Evolutionary conservation across 2,329 filamentous ascomycete species (phyloP), one percentile per base, ranked within the genome.

Genomic region (Stachybotrys elegans): DNA sequence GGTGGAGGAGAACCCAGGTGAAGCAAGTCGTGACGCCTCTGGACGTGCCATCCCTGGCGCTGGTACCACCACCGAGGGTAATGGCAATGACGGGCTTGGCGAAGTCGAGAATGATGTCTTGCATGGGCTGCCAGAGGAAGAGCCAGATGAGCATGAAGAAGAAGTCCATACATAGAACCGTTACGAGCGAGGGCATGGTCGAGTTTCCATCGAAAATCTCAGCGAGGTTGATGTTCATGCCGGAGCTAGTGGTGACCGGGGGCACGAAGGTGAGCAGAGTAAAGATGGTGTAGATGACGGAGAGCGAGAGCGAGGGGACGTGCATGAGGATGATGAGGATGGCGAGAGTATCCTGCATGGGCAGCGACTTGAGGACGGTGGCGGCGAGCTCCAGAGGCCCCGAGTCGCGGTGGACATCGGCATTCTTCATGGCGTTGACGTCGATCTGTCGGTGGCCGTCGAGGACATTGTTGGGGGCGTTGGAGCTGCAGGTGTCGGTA

Each of bases 311-410:
- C 19, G 91, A 88, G 22, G 92, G 91, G 9, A 96, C 81, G 62
- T 95, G 91, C 67, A 96, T 86, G 54, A 97, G 80, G 57, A 96
- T 87, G 68, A 96, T 95, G 64, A 97, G 82, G 59, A 97, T 95
- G 62, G 92, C 90, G 68, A 96, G 88, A 48, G 92, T 95, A 70
- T 97, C 92, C 70, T 89, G 87, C 60, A 95, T 82, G 43, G 92
- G 92, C 58, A 91, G 92, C 42, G 90, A 89, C 58, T 83, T 83
- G 62, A 97, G 80, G 57, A 97, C 92, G 44, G 90, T 95, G 54
- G 88, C 79, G 51, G 86, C 85, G 52, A 94, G 75, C 56, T 87
- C 83, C 54, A 95, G 69, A 39, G 87, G 81, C 47, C 86, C 86
- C 43, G 82, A 73, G 60, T 86, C 81, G 54, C 83, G 83, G 59